Evolutionary conservation across 192 early-diverging fungal genomes (phyloP).

Genomic region (Mortierella antarctica): DNA sequence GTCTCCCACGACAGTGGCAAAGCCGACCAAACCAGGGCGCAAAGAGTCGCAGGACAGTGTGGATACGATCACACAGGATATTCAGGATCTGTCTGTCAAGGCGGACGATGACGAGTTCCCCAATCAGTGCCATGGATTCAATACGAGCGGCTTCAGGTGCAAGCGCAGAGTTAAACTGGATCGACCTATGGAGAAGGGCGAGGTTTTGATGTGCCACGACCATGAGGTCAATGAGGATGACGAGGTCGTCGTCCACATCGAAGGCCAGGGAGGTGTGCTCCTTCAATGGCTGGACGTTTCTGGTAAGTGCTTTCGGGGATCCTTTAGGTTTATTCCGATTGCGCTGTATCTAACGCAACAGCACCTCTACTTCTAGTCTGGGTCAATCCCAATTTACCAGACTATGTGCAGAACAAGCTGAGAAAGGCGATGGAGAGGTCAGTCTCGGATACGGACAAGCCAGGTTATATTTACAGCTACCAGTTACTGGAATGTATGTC

Average conservation of each 20-base stretch:
- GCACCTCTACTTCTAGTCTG: slow-evolving; percentile 34
- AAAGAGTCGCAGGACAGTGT: slow-evolving; percentile 15
- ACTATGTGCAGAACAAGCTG: slow-evolving; percentile 49
- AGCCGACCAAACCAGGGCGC: background rate
- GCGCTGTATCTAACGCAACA: background rate
- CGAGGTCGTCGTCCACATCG: slow-evolving; percentile 51
- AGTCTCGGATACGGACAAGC: slow-evolving; percentile 53
- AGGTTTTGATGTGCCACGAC: slow-evolving; percentile 47
- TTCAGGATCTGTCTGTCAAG: slow-evolving; percentile 22
- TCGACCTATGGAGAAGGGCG: slow-evolving; percentile 34
- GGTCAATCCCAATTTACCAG: slow-evolving; percentile 50
- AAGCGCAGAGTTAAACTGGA: slow-evolving; percentile 50
- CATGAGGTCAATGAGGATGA: slow-evolving; percentile 51
- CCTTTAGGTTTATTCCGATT: background rate
- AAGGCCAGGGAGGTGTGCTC: slow-evolving; percentile 48
- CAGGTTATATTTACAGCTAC: slow-evolving; percentile 63
- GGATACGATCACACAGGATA: slow-evolving; percentile 16
- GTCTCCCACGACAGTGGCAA: background rate
- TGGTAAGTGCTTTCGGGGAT: slow-evolving; percentile 8
- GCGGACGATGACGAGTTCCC: slow-evolving; percentile 24
- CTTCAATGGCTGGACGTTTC: slow-evolving; percentile 49
- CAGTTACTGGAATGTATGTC: slow-evolving; percentile 51
- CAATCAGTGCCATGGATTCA: slow-evolving; percentile 50
- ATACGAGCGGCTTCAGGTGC: slow-evolving; percentile 40
- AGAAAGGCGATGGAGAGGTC: slow-evolving; percentile 57